Conservation (phyloP, 192 early-diverging fungal genomes). For the Cetraspora pellucida region DNA sequence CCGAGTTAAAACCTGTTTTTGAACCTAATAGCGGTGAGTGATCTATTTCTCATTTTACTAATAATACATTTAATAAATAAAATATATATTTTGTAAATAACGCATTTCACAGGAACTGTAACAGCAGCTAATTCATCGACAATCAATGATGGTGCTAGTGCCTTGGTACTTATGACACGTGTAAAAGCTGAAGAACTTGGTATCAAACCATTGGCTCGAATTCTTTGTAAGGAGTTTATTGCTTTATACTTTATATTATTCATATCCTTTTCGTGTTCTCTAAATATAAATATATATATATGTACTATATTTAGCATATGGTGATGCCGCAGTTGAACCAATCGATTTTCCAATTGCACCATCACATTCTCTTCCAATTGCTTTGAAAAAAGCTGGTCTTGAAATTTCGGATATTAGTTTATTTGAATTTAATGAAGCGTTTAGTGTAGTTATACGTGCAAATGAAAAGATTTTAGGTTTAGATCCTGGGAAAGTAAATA, state of each 20-base stretch:
- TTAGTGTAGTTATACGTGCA: conserved; percentile 86
- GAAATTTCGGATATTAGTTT: conserved; percentile 82
- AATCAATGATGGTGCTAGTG: conserved; percentile 95
- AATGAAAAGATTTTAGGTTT: conserved; percentile 87
- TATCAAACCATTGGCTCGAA: conserved; percentile 84
- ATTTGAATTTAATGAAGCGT: conserved; percentile 98
- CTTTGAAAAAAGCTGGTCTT: conserved; percentile 84
- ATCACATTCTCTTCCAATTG: conserved; percentile 87
- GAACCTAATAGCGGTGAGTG: conserved; percentile 59
- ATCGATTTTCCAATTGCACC: conserved; percentile 97
- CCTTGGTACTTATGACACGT: conserved; percentile 81
- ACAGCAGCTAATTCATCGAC: conserved; percentile 96
- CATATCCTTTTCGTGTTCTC: background rate
- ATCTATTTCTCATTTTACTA: too few relatives aligned
- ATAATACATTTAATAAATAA: too few relatives aligned
- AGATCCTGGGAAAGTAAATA: conserved; percentile 71
- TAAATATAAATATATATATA: background rate
- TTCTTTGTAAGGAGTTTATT: conserved; percentile 53
- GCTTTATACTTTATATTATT: background rate
- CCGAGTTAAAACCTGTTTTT: conserved; percentile 77
- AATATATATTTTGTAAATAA: too few relatives aligned
- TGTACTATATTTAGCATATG: conserved; percentile 56
- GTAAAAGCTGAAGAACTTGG: conserved; percentile 73
- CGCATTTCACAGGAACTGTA: conserved; percentile 61
- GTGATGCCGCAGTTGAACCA: conserved; percentile 87